Percentiles rank a stretch among this genome's conserved stretches.
Evolutionary conservation across 2,329 filamentous ascomycete genomes (phyloP).

Genomic region (Dactylonectria macrodidyma): DNA sequence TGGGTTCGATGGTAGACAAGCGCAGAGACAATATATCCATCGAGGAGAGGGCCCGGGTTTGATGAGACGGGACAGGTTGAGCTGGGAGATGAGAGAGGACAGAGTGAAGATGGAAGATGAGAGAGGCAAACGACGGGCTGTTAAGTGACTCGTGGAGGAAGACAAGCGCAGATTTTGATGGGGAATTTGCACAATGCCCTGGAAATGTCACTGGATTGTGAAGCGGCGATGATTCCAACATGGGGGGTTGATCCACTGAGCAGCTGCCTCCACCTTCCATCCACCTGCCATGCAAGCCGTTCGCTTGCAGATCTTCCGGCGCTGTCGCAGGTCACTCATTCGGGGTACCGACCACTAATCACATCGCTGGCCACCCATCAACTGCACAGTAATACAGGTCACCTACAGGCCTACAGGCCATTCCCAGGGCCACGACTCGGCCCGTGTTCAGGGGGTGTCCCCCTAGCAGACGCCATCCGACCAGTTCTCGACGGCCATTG

Average conservation of each 20-base stretch:
- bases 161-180: slow-evolving; percentile 27
- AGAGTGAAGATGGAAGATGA: background rate
- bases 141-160: slow-evolving; percentile 2
- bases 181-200: slow-evolving; percentile 20
- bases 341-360: too few species aligned
- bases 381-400: too few species aligned
- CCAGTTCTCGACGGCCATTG: slow-evolving; percentile 41
- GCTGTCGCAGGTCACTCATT: background rate
- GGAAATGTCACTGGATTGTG: slow-evolving; percentile 15
- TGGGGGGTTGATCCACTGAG: slow-evolving; percentile 26
- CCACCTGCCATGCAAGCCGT: background rate
- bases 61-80: slow-evolving; percentile 16
- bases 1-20: slow-evolving; percentile 32
- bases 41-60: slow-evolving; percentile 13
- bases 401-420: too few species aligned
- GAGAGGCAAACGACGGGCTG: background rate
- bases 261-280: slow-evolving; percentile 2
- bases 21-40: slow-evolving; percentile 32
- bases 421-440: background rate
- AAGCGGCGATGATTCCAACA: slow-evolving; percentile 31
- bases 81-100: slow-evolving; percentile 10
- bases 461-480: slow-evolving; percentile 11
- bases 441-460: slow-evolving; percentile 12
- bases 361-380: too few species aligned
- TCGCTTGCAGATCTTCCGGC: slow-evolving; percentile 15